Evolutionary conservation across 805 yeast genomes (phyloP), one percentile per base, ranked within the genome.

Genomic region (Dipodascus albidus): DNA sequence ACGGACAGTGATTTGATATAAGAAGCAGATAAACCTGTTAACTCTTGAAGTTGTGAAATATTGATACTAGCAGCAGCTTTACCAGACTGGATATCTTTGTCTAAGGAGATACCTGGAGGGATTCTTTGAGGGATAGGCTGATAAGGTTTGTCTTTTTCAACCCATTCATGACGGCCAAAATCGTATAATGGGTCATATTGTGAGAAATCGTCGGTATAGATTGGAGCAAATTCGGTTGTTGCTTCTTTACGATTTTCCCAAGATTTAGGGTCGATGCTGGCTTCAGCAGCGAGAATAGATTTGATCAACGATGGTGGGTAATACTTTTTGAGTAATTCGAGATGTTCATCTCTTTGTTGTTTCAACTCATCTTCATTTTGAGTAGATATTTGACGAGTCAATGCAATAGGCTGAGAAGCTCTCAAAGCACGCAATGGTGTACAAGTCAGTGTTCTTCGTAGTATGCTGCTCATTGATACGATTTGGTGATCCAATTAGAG

Each of bases 301-400:
- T 87, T 86, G 57, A 91, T 77, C 51, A 90, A 75, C 55, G 83
- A 85, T 31, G 89, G 87, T 6, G 91, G 80, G 67, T 91, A 91
- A 72, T 83, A 91, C 64, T 88, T 81, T 49, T 79, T 68, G 59
- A 90, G 74, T 58, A 73, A 74, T 48, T 78, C 76, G 58, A 80
- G 60, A 66, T 83, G 88, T 54, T 71, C 55, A 42, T 61, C 60
- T 14, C 68, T 63, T 31, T 55, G 49, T 15, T 23, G 6, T n/a
- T 47, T 47, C 19, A 47, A 19, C 19, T 47, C 49, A 4, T 21
- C 31, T 9, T 4, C n/a, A 8, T 15, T n/a, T 6, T 8, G n/a
- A 8, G 49, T 4, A 21, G 14, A 14, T 38, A 38, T 38, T 17
- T 38, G 44, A 19, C 44, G 44, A 38, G n/a, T 3, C 20, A 17